phyloP scores from a whole-genome alignment of 768 basidiomycete species.

The Lepiota subincarnata region DNA sequence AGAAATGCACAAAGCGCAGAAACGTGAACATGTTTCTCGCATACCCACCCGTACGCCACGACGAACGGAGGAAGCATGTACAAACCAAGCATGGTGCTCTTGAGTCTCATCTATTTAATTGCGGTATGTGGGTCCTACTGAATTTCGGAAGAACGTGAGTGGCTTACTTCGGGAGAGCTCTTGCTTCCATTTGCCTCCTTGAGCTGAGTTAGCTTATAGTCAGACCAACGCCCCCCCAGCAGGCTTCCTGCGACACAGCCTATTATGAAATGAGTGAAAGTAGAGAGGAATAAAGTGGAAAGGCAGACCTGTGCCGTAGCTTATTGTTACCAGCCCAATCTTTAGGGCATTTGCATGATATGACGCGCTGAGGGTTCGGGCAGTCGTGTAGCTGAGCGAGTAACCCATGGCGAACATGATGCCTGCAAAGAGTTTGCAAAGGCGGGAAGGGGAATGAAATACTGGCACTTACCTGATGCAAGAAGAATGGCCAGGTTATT shows the following conservation, averaged over 20 bases:
- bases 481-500: slow-evolving; percentile 68
- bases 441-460: background rate
- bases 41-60: slow-evolving; percentile 74
- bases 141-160: background rate
- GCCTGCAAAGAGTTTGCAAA: slow-evolving; percentile 33
- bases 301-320: slow-evolving; percentile 62
- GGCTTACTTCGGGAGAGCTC: slow-evolving; percentile 61
- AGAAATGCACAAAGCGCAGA: slow-evolving; percentile 68
- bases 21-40: slow-evolving; percentile 56
- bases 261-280: slow-evolving; percentile 11
- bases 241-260: slow-evolving; percentile 39
- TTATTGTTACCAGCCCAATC: slow-evolving; percentile 72
- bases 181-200: slow-evolving; percentile 36
- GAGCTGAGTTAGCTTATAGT: slow-evolving; percentile 32
- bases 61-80: slow-evolving; percentile 56
- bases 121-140: background rate
- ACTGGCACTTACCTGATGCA: slow-evolving; percentile 50
- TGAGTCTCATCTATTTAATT: slow-evolving; percentile 59
- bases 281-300: background rate
- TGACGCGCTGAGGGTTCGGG: slow-evolving; percentile 57
- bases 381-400: slow-evolving; percentile 67
- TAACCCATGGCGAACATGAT: slow-evolving; percentile 70
- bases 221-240: slow-evolving; percentile 44
- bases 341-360: slow-evolving; percentile 69
- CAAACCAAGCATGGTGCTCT: slow-evolving; percentile 57